These are phyloP conservation scores for Arachis hypogaea DNA, from an alignment of 306 rosid genomes.

Conservation along the genomic window DNA sequence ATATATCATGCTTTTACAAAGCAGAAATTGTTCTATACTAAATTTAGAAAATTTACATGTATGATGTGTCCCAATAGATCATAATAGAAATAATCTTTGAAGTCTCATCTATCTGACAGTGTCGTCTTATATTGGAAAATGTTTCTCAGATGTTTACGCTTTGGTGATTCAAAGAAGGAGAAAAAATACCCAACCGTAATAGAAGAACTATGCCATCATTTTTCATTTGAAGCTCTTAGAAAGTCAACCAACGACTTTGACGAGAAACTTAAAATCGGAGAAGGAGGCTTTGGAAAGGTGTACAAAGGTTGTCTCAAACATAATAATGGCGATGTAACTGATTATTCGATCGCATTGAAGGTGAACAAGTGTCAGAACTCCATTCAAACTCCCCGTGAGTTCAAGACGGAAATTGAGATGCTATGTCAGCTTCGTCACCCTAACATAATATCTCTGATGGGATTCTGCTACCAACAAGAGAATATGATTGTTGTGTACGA, in stretches of 20 bases:
- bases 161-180: not conserved
- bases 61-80: too few relatives aligned
- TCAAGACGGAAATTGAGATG: not conserved
- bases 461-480: not conserved
- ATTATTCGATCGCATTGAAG: not conserved
- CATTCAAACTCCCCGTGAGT: not conserved
- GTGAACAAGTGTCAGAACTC: too few relatives aligned
- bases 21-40: too few relatives aligned
- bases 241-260: conserved; percentile 41
- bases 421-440: not conserved
- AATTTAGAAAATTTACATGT: too few relatives aligned
- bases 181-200: conserved; percentile 4
- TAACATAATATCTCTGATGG: not conserved
- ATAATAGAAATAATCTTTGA: not conserved
- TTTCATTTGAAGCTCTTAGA: conserved; percentile 30
- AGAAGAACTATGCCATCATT: conserved; percentile 35
- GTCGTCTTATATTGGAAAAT: not conserved
- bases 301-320: conserved; percentile 15
- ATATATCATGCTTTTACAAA: too few relatives aligned
- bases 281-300: not conserved
- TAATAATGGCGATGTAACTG: not conserved
- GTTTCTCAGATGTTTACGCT: not conserved
- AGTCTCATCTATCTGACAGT: not conserved
- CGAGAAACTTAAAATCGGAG: not conserved
- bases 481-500: too few relatives aligned